Percentiles rank a stretch among this genome's conserved stretches.
These are phyloP conservation scores for Epichloe coenophiala DNA, from an alignment of 2,329 filamentous ascomycete species.

Conservation along the genomic window DNA sequence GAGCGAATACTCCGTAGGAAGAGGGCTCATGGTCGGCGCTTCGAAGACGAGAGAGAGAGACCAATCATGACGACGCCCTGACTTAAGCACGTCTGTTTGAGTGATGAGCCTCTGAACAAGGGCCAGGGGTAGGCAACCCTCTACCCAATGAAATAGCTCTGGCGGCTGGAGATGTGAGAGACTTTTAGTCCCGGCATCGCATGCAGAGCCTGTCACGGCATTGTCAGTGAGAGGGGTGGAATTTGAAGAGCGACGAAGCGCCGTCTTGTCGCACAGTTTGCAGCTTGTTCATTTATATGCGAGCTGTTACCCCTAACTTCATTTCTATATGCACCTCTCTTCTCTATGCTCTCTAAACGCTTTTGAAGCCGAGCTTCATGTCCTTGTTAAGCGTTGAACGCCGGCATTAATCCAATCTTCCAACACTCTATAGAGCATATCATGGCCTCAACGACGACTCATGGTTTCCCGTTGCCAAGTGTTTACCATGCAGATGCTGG, in stretches of 20 bases:
- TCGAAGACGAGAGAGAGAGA: conserved; percentile 9
- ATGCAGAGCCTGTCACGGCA: conserved; percentile 1
- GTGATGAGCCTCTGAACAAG: neutral
- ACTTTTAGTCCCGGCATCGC: neutral
- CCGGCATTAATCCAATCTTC: neutral
- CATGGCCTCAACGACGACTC: conserved; percentile 26
- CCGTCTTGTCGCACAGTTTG: neutral
- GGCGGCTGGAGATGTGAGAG: conserved; percentile 1
- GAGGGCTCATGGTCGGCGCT: conserved; percentile 15
- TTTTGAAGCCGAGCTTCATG: neutral
- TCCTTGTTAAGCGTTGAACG: neutral
- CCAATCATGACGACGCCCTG: conserved; percentile 15
- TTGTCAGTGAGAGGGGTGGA: neutral
- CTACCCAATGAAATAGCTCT: neutral
- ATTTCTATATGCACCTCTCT: neutral
- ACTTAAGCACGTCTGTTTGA: conserved; percentile 1
- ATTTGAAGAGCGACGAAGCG: neutral
- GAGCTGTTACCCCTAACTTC: neutral
- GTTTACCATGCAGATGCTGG: conserved; percentile 20
- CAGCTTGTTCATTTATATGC: neutral
- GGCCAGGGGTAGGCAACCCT: neutral
- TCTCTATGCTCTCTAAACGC: neutral
- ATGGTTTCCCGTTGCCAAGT: conserved; percentile 29
- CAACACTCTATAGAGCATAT: neutral
- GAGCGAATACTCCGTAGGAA: conserved; percentile 7